Conservation (phyloP, 352 stramenopile species). For the Phytophthora colocasiae region DNA sequence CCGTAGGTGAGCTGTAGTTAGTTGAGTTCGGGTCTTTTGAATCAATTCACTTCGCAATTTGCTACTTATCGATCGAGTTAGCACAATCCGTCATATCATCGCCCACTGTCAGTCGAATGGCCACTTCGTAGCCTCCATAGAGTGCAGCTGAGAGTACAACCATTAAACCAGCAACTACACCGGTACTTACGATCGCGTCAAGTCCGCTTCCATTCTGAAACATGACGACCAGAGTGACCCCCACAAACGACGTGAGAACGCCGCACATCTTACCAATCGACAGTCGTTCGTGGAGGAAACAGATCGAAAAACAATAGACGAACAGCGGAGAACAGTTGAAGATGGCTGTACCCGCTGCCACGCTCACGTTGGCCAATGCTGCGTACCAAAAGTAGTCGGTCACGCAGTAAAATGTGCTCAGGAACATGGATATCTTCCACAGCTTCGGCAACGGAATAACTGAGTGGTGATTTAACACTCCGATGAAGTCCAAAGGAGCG, state of each 20-base stretch:
- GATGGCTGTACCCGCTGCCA: slow-evolving; percentile 54
- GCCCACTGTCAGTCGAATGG: slow-evolving; percentile 47
- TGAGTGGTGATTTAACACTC: slow-evolving; percentile 43
- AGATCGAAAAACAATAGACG: slow-evolving; percentile 74
- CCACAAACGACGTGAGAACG: slow-evolving; percentile 54
- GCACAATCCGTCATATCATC: slow-evolving; percentile 48
- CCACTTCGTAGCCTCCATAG: slow-evolving; percentile 61
- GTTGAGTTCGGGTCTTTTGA: no score
- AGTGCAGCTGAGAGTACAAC: slow-evolving; percentile 54
- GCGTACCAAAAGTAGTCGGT: slow-evolving; percentile 74
- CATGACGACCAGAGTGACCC: slow-evolving; percentile 57
- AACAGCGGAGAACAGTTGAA: slow-evolving; percentile 72
- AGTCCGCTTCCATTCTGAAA: slow-evolving; percentile 44
- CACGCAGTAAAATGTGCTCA: slow-evolving; percentile 55
- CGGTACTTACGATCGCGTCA: slow-evolving; percentile 38
- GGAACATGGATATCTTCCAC: slow-evolving; percentile 35
- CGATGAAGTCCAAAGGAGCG: slow-evolving; percentile 14
- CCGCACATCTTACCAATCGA: slow-evolving; percentile 49
- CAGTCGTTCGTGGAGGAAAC: slow-evolving; percentile 54
- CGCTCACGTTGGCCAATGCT: slow-evolving; percentile 58
- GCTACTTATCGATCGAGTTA: no score
- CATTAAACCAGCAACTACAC: slow-evolving; percentile 45
- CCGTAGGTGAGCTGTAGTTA: no score
- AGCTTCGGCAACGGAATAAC: slow-evolving; percentile 39
- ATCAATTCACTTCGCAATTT: no score